Conservation (phyloP, 345 rosid species). For the Leavenworthia alabamica region DNA sequence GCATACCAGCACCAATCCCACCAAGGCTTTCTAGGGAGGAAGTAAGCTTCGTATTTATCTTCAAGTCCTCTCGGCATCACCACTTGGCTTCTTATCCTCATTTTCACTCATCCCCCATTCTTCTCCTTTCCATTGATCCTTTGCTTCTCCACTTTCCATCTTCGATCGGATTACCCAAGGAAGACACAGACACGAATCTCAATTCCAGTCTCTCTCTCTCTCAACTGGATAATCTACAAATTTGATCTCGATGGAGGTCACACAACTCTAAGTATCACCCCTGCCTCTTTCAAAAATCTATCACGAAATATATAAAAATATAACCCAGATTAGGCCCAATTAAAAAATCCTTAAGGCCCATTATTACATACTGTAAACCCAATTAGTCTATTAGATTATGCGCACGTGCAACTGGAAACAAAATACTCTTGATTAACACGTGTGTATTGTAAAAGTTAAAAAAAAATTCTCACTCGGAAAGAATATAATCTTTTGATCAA, state of each 20-base stretch:
- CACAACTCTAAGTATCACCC: too few species aligned
- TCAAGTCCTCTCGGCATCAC: conserved; percentile 65
- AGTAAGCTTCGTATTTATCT: conserved; percentile 82
- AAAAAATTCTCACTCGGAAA: too few species aligned
- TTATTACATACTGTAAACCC: background rate
- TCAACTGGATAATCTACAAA: too few species aligned
- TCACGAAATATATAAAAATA: background rate
- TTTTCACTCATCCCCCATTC: conserved; percentile 72
- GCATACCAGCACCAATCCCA: conserved; percentile 88
- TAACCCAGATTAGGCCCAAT: background rate
- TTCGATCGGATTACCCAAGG: background rate
- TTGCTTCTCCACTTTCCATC: conserved; percentile 60
- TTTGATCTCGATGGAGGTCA: background rate
- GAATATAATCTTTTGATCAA: too few species aligned
- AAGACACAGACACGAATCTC: background rate
- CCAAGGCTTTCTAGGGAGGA: conserved; percentile 72
- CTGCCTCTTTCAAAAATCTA: too few species aligned
- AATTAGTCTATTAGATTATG: background rate
- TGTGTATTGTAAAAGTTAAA: too few species aligned
- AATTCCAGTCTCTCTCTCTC: background rate
- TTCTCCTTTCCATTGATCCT: conserved; percentile 81
- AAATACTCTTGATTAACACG: too few species aligned
- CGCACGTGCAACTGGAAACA: background rate
- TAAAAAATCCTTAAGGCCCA: background rate
- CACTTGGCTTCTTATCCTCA: conserved; percentile 57